A percentile compares a stretch with the other conserved stretches of the same genome.
These are phyloP conservation scores for Akanthomyces dipterigenus DNA, from an alignment of 2,329 filamentous ascomycete genomes.

Conservation along the genomic window DNA sequence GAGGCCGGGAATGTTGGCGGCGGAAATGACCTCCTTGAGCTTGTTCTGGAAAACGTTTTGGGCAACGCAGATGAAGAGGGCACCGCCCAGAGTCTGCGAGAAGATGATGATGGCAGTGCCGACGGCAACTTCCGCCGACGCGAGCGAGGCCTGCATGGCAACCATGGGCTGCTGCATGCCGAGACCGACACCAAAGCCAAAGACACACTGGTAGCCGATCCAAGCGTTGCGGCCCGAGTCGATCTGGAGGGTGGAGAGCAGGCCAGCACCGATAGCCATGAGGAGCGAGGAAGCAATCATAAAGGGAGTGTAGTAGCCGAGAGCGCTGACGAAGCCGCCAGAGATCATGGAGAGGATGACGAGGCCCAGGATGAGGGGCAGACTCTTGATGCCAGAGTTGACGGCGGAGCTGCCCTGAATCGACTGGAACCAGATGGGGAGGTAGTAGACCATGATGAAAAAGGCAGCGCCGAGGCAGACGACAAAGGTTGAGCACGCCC, in stretches of 20 bases:
- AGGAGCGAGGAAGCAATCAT: constrained; percentile 25
- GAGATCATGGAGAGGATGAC: constrained; percentile 15
- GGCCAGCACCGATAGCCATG: constrained; percentile 26
- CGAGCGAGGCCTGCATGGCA: constrained; percentile 38
- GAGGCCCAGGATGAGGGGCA: constrained; percentile 14
- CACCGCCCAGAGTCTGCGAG: constrained; percentile 34
- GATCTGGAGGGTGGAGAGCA: constrained; percentile 28
- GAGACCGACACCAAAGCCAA: constrained; percentile 35
- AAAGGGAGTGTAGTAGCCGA: constrained; percentile 19
- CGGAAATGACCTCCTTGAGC: constrained; percentile 32
- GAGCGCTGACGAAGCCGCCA: background rate
- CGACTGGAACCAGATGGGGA: constrained; percentile 42
- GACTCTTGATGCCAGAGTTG: constrained; percentile 13
- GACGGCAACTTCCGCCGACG: constrained; percentile 35
- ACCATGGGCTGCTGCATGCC: constrained; percentile 39
- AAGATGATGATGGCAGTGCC: constrained; percentile 43
- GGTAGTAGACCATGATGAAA: constrained; percentile 29
- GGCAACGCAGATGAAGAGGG: constrained; percentile 44
- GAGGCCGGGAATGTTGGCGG: constrained; percentile 27
- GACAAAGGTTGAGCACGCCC: constrained; percentile 26
- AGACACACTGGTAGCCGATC: constrained; percentile 29
- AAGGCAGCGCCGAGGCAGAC: constrained; percentile 21
- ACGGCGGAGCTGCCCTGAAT: constrained; percentile 23
- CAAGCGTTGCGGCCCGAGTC: constrained; percentile 7
- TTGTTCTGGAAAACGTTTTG: constrained; percentile 45